Percentiles rank a stretch among this genome's conserved stretches.
These are phyloP conservation scores for Dendrobium catenatum DNA, from an alignment of 106 monocot genomes.

Conservation along the genomic window DNA sequence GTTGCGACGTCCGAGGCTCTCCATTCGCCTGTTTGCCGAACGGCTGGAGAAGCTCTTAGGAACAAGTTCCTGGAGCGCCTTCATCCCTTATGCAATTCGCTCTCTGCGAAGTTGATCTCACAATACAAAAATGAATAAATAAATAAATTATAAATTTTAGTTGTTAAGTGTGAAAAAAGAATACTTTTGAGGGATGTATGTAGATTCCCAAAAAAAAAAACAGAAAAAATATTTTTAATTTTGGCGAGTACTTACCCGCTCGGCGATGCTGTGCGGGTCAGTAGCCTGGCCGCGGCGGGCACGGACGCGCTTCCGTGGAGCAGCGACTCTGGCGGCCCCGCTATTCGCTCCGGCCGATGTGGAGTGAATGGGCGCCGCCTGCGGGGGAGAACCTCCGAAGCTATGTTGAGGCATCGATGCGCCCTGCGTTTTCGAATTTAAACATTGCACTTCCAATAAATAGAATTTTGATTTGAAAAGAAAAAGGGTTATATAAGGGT, in stretches of 20 bases:
- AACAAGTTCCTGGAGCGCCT: slow-evolving; percentile 72
- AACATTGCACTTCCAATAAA: neutral
- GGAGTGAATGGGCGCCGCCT: slow-evolving; percentile 3
- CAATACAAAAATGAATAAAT: neutral
- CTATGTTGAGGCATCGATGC: slow-evolving; percentile 24
- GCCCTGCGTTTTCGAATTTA: neutral
- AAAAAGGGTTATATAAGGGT: neutral
- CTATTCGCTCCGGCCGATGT: slow-evolving; percentile 23
- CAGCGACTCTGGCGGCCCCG: slow-evolving; percentile 14
- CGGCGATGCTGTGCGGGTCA: slow-evolving; percentile 38
- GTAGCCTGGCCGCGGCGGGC: slow-evolving; percentile 73
- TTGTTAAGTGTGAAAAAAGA: no score
- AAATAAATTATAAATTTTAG: no score
- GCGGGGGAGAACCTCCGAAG: slow-evolving; percentile 35
- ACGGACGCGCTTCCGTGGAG: slow-evolving; percentile 67
- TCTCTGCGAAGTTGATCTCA: slow-evolving; percentile 62
- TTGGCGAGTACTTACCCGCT: slow-evolving; percentile 40
- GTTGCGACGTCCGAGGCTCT: no score
- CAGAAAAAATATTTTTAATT: neutral
- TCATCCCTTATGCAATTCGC: slow-evolving; percentile 86
- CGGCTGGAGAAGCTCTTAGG: slow-evolving; percentile 23
- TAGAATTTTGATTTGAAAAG: neutral
- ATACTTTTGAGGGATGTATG: no score
- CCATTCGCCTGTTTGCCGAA: neutral
- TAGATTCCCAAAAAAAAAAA: neutral